These are phyloP conservation scores for Wickerhamiella brachini DNA, from an alignment of 805 yeast species.

Conservation along the genomic window DNA sequence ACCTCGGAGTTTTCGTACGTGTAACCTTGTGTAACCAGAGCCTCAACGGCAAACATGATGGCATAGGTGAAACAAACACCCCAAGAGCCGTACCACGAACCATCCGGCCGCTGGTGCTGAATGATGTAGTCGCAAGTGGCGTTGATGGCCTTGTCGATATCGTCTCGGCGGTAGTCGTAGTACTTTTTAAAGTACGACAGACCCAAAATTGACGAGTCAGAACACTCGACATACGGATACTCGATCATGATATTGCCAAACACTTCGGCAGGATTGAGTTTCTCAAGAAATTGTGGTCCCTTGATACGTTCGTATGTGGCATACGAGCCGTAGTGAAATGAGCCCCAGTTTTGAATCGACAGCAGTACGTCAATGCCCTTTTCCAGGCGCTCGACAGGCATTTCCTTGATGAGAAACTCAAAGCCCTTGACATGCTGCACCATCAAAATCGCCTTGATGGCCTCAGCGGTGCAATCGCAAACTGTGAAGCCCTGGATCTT, in stretches of 20 bases:
- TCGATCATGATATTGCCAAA: slow-evolving; percentile 98
- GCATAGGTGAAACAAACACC: slow-evolving; percentile 95
- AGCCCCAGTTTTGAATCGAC: slow-evolving; percentile 61
- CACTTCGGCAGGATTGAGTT: slow-evolving; percentile 90
- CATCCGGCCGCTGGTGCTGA: slow-evolving; percentile 57
- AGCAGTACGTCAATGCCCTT: slow-evolving; percentile 68
- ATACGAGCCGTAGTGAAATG: slow-evolving; percentile 78
- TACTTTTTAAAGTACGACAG: slow-evolving; percentile 59
- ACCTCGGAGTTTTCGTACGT: slow-evolving; percentile 45
- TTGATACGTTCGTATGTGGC: slow-evolving; percentile 82
- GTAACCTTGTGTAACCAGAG: slow-evolving; percentile 56
- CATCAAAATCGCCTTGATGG: slow-evolving; percentile 87
- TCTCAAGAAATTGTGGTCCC: slow-evolving; percentile 64
- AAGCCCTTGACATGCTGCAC: slow-evolving; percentile 53
- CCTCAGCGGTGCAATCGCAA: slow-evolving; percentile 93
- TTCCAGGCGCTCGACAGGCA: slow-evolving; percentile 40
- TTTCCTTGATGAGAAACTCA: slow-evolving; percentile 36
- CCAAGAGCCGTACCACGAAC: slow-evolving; percentile 98
- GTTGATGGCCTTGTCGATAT: slow-evolving; percentile 54
- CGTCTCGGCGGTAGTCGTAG: slow-evolving; percentile 50
- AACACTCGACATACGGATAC: slow-evolving; percentile 95
- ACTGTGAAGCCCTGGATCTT: slow-evolving; percentile 94
- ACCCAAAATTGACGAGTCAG: slow-evolving; percentile 89
- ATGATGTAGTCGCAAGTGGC: slow-evolving; percentile 64
- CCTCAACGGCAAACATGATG: slow-evolving; percentile 95